A percentile compares a stretch with the other conserved stretches of the same genome.
phyloP scores from a whole-genome alignment of 805 yeast species.

The Kodamaea restingae region DNA sequence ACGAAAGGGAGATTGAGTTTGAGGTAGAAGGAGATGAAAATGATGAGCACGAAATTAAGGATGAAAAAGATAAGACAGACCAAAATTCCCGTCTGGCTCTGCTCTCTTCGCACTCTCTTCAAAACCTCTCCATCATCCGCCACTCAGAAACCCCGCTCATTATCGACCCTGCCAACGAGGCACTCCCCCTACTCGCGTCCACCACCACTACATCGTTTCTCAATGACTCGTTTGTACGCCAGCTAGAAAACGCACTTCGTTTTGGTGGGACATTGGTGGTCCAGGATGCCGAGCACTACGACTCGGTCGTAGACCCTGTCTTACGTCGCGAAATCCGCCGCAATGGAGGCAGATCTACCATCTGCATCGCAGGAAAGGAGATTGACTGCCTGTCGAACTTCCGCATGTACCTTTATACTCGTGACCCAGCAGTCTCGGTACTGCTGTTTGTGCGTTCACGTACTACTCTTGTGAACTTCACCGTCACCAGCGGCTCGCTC shows the following conservation, averaged over 20 bases:
- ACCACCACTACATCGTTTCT: slow-evolving; percentile 63
- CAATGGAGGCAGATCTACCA: slow-evolving; percentile 66
- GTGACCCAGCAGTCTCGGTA: slow-evolving; percentile 46
- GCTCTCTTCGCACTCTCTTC: too few relatives aligned
- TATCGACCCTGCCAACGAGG: slow-evolving; percentile 56
- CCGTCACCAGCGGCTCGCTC: slow-evolving; percentile 64
- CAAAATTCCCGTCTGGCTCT: too few relatives aligned
- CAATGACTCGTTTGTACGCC: slow-evolving; percentile 61
- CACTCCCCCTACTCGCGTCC: slow-evolving; percentile 15
- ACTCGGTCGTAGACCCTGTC: slow-evolving; percentile 66
- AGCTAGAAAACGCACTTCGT: slow-evolving; percentile 72
- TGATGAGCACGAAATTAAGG: too few relatives aligned
- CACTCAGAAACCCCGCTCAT: slow-evolving; percentile 44
- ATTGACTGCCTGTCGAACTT: slow-evolving; percentile 68
- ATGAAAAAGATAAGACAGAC: too few relatives aligned
- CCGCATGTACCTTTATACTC: slow-evolving; percentile 55
- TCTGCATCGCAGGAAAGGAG: slow-evolving; percentile 57
- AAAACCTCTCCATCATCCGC: too few relatives aligned
- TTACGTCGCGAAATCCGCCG: slow-evolving; percentile 56
- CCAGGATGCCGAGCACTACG: slow-evolving; percentile 75
- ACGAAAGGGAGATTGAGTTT: slow-evolving; percentile 28
- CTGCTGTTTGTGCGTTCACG: slow-evolving; percentile 59
- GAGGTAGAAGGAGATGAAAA: not conserved
- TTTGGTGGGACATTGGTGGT: slow-evolving; percentile 77
- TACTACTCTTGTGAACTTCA: slow-evolving; percentile 62